A percentile compares a stretch with the other conserved stretches of the same genome.
Conservation (phyloP, 768 basidiomycete genomes). For the Mrakia gelida region DNA sequence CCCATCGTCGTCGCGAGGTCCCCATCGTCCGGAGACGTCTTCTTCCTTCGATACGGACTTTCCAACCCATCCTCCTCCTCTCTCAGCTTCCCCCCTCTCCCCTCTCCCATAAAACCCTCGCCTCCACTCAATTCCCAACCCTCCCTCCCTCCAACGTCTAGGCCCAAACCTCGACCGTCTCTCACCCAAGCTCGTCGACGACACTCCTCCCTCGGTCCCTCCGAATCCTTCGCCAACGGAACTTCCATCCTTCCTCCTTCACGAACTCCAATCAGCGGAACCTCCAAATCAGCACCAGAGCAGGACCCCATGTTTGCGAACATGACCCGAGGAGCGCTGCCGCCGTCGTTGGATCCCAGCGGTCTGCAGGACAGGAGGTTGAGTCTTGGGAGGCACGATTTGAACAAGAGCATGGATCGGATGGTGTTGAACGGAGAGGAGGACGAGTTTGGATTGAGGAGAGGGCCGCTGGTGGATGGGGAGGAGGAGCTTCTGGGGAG, state of each 20-base stretch:
- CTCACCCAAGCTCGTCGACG: neutral
- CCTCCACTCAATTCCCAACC: neutral
- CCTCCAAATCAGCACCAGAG: neutral
- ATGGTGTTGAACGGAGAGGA: constrained; percentile 18
- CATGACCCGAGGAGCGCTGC: neutral
- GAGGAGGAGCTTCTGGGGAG: neutral
- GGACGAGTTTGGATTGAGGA: neutral
- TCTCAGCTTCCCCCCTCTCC: neutral
- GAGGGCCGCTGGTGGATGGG: neutral
- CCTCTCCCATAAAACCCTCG: neutral
- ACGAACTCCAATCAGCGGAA: neutral
- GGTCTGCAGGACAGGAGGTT: constrained; percentile 1
- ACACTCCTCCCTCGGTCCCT: constrained; percentile 11
- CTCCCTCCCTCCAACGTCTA: neutral
- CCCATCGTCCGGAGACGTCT: neutral
- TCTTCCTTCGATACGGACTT: neutral
- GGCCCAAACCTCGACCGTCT: neutral
- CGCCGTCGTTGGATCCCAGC: neutral
- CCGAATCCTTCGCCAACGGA: constrained; percentile 13
- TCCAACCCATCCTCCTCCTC: neutral
- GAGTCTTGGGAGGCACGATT: constrained; percentile 7
- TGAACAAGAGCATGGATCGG: constrained; percentile 31
- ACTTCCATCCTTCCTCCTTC: neutral
- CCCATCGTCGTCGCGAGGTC: neutral
- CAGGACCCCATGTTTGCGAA: constrained; percentile 15